Percentiles rank a stretch among this genome's conserved stretches.
phyloP scores from a whole-genome alignment of 495 filamentous ascomycete genomes.

The Hyaloscypha finlandica region DNA sequence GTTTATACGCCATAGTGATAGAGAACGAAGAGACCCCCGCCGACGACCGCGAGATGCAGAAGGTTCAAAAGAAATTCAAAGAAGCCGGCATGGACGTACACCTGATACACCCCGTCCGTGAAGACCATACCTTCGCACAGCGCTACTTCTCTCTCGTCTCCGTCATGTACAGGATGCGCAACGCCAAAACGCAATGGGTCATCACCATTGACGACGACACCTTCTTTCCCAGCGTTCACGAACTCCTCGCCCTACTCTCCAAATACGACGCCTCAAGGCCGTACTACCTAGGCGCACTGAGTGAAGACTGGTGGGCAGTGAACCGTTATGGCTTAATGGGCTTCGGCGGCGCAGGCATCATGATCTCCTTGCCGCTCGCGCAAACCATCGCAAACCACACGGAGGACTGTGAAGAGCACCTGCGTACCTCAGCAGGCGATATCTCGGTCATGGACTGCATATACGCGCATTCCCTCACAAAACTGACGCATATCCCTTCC shows the following conservation, averaged over 20 bases:
- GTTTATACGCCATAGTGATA: slow-evolving; percentile 57
- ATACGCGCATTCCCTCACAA: slow-evolving; percentile 21
- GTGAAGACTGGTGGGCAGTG: slow-evolving; percentile 64
- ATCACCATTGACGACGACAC: slow-evolving; percentile 73
- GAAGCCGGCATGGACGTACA: slow-evolving; percentile 55
- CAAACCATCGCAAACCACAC: slow-evolving; percentile 29
- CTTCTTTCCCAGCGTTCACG: slow-evolving; percentile 67
- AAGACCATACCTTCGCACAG: slow-evolving; percentile 49
- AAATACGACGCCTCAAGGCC: slow-evolving; percentile 53
- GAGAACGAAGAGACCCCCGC: slow-evolving; percentile 40
- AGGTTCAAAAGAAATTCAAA: slow-evolving; percentile 38
- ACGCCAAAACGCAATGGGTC: slow-evolving; percentile 62
- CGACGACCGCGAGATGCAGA: slow-evolving; percentile 36
- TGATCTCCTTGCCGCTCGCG: slow-evolving; percentile 62
- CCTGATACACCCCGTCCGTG: slow-evolving; percentile 45
- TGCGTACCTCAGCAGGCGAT: slow-evolving; percentile 30
- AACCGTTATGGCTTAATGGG: slow-evolving; percentile 66
- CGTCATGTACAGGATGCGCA: slow-evolving; percentile 55
- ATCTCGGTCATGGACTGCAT: slow-evolving; percentile 32
- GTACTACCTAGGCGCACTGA: slow-evolving; percentile 65
- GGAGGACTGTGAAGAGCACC: slow-evolving; percentile 27
- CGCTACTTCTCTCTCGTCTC: slow-evolving; percentile 66
- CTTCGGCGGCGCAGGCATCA: slow-evolving; percentile 72
- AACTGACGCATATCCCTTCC: slow-evolving; percentile 23
- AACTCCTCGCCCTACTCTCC: slow-evolving; percentile 51